Evolutionary conservation across 23 red algal species (phyloP).

Genomic region (Agarophyton chilense): DNA sequence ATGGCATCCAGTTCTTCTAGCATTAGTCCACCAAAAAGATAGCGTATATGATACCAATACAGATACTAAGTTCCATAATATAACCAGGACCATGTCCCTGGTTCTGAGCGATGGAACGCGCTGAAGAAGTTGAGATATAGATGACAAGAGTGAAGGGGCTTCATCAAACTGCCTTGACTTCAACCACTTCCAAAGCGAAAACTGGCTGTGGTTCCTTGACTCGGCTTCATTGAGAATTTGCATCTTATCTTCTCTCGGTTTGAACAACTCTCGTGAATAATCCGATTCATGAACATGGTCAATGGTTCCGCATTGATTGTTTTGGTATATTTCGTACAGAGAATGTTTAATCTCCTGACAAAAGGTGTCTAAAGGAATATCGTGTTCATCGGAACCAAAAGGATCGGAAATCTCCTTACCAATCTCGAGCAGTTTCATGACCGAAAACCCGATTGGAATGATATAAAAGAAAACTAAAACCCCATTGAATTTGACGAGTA

Average conservation of each 20-base stretch:
- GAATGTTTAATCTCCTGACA: slow-evolving; percentile 38
- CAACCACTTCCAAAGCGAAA: neutral
- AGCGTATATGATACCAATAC: slow-evolving; percentile 22
- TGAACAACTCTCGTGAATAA: slow-evolving; percentile 37
- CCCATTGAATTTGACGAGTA: slow-evolving; percentile 19
- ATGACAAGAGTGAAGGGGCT: neutral
- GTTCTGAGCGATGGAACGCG: neutral
- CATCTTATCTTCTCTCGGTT: neutral
- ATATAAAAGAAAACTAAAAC: slow-evolving; percentile 44
- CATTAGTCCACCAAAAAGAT: neutral
- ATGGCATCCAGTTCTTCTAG: neutral
- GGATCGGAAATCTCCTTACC: slow-evolving; percentile 49
- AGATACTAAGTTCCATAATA: slow-evolving; percentile 6
- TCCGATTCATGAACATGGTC: neutral
- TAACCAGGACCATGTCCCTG: neutral
- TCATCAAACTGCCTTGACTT: neutral
- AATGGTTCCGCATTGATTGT: neutral
- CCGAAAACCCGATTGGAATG: slow-evolving; percentile 43
- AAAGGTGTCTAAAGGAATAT: slow-evolving; percentile 27
- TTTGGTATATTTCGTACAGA: slow-evolving; percentile 11
- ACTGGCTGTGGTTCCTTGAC: neutral
- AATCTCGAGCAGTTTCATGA: slow-evolving; percentile 36
- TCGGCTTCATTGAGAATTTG: neutral
- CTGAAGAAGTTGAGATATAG: neutral
- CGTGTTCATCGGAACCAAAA: slow-evolving; percentile 37